These are phyloP conservation scores for Guadua angustifolia DNA, from an alignment of 176 grass and related monocot genomes.

Conservation along the genomic window DNA sequence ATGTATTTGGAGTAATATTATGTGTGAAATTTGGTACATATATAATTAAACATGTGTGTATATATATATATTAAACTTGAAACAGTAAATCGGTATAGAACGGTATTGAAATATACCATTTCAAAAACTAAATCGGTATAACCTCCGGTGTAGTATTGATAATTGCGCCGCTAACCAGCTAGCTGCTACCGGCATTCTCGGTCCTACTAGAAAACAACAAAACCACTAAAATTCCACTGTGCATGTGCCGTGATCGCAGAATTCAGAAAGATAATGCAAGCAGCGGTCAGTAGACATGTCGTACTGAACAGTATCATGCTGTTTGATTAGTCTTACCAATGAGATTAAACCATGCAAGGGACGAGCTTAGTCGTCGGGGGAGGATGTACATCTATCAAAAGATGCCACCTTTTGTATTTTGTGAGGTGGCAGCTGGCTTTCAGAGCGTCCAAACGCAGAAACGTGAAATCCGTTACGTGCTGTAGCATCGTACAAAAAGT, in stretches of 20 bases:
- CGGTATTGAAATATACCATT: too few species aligned
- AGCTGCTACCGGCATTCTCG: conserved; percentile 43
- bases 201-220: neutral
- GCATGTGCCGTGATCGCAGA: conserved; percentile 23
- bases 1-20: too few species aligned
- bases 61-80: too few species aligned
- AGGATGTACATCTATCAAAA: neutral
- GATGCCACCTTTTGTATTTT: neutral
- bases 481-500: neutral
- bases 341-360: neutral
- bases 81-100: too few species aligned
- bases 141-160: too few species aligned
- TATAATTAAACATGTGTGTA: too few species aligned
- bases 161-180: conserved; percentile 41
- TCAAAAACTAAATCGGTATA: too few species aligned
- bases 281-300: too few species aligned
- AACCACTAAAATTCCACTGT: neutral
- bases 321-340: neutral
- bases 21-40: too few species aligned
- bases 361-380: conserved; percentile 30
- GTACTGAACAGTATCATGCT: neutral
- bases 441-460: conserved; percentile 19
- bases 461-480: conserved; percentile 32
- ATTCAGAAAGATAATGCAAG: neutral
- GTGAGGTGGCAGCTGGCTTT: neutral